A percentile compares a stretch with the other conserved stretches of the same genome.
Conservation (phyloP, 192 early-diverging fungal genomes). For the Backusella morwellensis region DNA sequence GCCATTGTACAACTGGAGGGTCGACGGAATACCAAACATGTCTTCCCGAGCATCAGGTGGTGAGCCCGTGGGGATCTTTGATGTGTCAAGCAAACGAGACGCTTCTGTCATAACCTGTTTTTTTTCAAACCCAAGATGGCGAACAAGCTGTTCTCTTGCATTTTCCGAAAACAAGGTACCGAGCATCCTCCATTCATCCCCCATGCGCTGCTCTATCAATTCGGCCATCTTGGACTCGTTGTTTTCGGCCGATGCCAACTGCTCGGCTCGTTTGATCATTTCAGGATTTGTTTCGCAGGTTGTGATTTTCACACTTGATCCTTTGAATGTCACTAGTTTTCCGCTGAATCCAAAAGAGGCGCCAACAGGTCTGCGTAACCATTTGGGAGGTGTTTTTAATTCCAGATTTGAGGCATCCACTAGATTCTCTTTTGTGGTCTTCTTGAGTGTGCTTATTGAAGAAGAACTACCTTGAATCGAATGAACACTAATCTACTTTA, state of each 20-base stretch:
- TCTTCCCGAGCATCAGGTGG: constrained; percentile 13
- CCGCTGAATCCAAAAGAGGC: constrained; percentile 87
- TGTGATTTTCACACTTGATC: constrained; percentile 12
- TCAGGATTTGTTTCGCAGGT: neutral
- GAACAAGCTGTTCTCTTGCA: neutral
- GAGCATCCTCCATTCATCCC: neutral
- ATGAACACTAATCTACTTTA: neutral
- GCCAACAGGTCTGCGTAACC: constrained; percentile 84
- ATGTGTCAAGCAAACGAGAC: neutral
- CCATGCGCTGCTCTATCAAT: neutral
- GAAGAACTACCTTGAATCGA: neutral
- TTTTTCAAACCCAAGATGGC: neutral
- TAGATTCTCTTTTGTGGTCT: neutral
- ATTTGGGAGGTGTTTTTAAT: constrained; percentile 85
- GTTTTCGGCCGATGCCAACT: neutral
- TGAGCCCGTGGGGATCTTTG: neutral
- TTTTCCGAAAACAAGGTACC: neutral
- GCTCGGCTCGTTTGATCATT: neutral
- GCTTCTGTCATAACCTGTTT: constrained; percentile 43
- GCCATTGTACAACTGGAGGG: constrained; percentile 36
- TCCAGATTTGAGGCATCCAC: neutral
- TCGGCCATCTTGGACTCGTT: neutral
- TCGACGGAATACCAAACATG: constrained; percentile 16
- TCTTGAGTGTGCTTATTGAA: neutral
- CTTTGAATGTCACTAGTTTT: constrained; percentile 75